Base-by-base conservation (phyloP, 2,329 filamentous ascomycete species). In the Aspergillaceae sp. region DNA sequence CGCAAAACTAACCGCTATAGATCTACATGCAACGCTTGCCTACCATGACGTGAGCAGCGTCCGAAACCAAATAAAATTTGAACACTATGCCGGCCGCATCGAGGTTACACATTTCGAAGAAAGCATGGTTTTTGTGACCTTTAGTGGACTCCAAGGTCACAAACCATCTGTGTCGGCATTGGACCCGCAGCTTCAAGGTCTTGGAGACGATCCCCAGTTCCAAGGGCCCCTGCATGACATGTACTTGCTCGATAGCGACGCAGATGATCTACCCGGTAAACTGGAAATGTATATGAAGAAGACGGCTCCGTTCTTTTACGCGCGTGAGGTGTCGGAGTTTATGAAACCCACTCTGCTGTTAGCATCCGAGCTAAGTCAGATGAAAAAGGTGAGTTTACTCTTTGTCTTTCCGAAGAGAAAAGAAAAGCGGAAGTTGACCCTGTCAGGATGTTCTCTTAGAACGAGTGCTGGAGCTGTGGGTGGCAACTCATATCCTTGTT, bases 41-140 rank as follows among this genome's bases (percentile, higher is more conserved):
- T 76, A 72, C 51, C 72, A 76, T 51, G 71, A 75, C 30, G 67
- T 76, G 8, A 71, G 66, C 50, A 64, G 69, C 50, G 68, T 74
- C 28, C 73, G 73, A 51, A 67, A 67, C 28, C 71, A 75, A 48
- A 60, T 73, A 48, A 69, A 70, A 40, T 70, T 77, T 41, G 68
- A 74, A 35, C 63, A 70, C 46, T 67, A 71, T 34, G 67, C 68
- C 28, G 75, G 77, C 5, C 68, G 74, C 43, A 73, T 82, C 45
- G 76, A 80, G 55, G 74, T 72, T 29, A 74, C 70, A 1, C 71
- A 79, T 50, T 83, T 84, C 44, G 70, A 74, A 42, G 65, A 70
- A n/a, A 68, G 72, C 19, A 61, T 65, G 28, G 67, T 70, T 9
- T 75, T 67, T 51, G 66, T 74, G 5, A 75, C 73, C 1, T 74